Evolutionary conservation across 2,329 filamentous ascomycete genomes (phyloP).

Genomic region (Fragosphaeria purpurea): DNA sequence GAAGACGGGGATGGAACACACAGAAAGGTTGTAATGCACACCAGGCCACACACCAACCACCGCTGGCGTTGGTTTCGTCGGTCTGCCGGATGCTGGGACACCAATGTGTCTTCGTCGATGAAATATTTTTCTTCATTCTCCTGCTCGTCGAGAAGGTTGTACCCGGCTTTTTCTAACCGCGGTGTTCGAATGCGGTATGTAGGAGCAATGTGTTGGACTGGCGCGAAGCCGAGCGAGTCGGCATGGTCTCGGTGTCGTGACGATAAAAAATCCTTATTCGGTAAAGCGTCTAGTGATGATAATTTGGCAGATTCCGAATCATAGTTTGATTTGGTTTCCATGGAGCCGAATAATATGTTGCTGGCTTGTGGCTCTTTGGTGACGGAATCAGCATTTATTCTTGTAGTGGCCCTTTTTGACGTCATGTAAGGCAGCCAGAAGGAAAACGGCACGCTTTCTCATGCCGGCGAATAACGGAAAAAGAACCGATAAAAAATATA

Average conservation of each 20-base stretch:
- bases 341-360: too few species aligned
- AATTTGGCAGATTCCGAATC: too few species aligned
- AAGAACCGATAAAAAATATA: too few species aligned
- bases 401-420: too few species aligned
- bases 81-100: slow-evolving; percentile 3
- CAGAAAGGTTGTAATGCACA: slow-evolving; percentile 26
- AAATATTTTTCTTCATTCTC: slow-evolving; percentile 3
- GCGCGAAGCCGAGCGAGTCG: slow-evolving; percentile 7
- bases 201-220: slow-evolving; percentile 8
- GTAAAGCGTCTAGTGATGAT: too few species aligned
- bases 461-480: too few species aligned
- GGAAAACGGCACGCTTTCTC: too few species aligned
- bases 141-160: slow-evolving; percentile 4
- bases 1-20: slow-evolving; percentile 16
- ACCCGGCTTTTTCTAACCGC: not conserved
- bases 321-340: too few species aligned
- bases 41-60: slow-evolving; percentile 23
- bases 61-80: slow-evolving; percentile 9
- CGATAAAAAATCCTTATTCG: too few species aligned
- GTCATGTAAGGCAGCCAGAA: too few species aligned
- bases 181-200: slow-evolving; percentile 8
- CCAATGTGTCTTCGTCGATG: slow-evolving; percentile 9
- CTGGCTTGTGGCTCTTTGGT: too few species aligned
- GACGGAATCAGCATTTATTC: too few species aligned
- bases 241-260: not conserved